Evolutionary conservation across 2,329 filamentous ascomycete species (phyloP), one percentile per base, ranked within the genome.

Genomic region (Paracoccidioides brasiliensis): DNA sequence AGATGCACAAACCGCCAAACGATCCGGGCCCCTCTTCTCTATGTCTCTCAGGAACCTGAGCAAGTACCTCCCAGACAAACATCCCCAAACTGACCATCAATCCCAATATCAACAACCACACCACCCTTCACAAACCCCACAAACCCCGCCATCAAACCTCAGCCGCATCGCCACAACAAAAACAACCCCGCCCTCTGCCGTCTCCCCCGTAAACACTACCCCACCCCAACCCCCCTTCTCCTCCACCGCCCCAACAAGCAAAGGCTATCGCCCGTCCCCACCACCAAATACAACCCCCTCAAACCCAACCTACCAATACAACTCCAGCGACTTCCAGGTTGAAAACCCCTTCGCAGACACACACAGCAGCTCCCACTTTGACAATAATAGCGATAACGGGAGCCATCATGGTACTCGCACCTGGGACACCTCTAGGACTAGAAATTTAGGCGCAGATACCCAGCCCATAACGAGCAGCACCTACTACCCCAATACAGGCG

Each of bases 301-400:
- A 41, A 10, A 3, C 30, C 33, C 5, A 22, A 59, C 62, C 30
- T 68, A 67, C 53, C 67, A 72, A 55, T 72, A 72, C 53, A 68
- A 68, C 8, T 62, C 71, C 6, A 66, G 67, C 46, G 69, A 72
- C 42, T 72, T 68, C 56, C 67, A 70, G 53, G 69, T 72, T 22
- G 69, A 70, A 56, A 71, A 73, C 55, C 71, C 71, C 6, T 73
- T 73, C 50, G 70, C 70, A 4, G 71, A 73, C 40, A 60, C 55
- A 38, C 58, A 55, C 60, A 63, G 63, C 42, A 61, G 58, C 46
- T 54, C 63, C 2, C 15, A 7, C 5, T 32, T 30, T 9, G 45
- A 56, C 32, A 51, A 22, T 10, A 15, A 33, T n/a, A 35, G 40
- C 35, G 37, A 52, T 6, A 35, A 30, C 33, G 5, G 42, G 15